These are phyloP conservation scores for Paraleonurus japonicus DNA, from an alignment of 257 asterid species.

Conservation along the genomic window DNA sequence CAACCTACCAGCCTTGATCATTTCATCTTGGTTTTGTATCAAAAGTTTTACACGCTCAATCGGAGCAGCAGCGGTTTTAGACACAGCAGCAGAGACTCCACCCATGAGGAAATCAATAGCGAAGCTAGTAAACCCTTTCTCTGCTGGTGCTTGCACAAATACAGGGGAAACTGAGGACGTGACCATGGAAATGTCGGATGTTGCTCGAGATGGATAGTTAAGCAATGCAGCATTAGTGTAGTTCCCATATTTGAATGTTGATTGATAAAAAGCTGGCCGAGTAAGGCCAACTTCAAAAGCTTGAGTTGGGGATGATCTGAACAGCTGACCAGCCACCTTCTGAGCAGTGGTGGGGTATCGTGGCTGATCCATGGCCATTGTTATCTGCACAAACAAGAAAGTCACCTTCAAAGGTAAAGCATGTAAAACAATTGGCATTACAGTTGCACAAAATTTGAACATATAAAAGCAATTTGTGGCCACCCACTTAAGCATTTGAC, in stretches of 20 bases:
- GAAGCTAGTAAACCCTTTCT: constrained; percentile 34
- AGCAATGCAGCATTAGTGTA: constrained; percentile 27
- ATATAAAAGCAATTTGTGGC: not conserved
- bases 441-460: not conserved
- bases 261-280: constrained; percentile 24
- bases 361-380: constrained; percentile 30
- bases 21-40: constrained; percentile 48
- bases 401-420: not conserved
- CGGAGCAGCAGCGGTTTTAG: constrained; percentile 58
- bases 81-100: constrained; percentile 55
- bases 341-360: constrained; percentile 28
- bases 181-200: constrained; percentile 25
- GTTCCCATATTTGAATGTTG: constrained; percentile 30
- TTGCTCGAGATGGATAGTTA: constrained; percentile 22
- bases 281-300: constrained; percentile 20
- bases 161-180: constrained; percentile 32
- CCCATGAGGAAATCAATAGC: constrained; percentile 52
- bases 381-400: not conserved
- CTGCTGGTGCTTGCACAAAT: constrained; percentile 36
- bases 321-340: constrained; percentile 31
- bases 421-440: not conserved
- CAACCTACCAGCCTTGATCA: constrained; percentile 43
- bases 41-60: constrained; percentile 45
- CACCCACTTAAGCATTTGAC: not conserved
- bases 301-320: constrained; percentile 25